Evolutionary conservation across 805 yeast species (phyloP), one percentile per base, ranked within the genome.

Genomic region (Myxozyma sirexii): DNA sequence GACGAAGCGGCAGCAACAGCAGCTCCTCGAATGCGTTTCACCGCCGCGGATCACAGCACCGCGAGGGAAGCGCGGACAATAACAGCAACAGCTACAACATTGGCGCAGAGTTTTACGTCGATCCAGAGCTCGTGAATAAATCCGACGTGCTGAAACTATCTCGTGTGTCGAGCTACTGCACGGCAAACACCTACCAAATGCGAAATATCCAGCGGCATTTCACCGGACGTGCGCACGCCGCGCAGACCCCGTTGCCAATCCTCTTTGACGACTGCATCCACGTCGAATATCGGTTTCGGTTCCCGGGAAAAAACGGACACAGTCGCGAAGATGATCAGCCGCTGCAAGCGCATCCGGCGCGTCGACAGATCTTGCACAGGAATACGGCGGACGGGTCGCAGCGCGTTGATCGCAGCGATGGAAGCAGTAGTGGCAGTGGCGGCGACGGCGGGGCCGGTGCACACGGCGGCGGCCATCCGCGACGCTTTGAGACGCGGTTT

Each of bases 91-190:
- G 59, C 41, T 29, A 48, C 21, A 29, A 31, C 23, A 51, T 52
- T 15, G 48, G 46, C n/a, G 42, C 56, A 10, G 56, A 42, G 43
- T 33, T 42, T 21, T 52, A 52, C 49, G 45, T 33, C 7, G 56
- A 52, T 52, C 48, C 49, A 12, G 56, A 52, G 33, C 44, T 52
- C n/a, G 42, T 42, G 37, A 52, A 42, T 39, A 94, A 92, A 72
- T 84, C 84, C 64, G 93, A 87, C 68, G 69, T 98, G 62, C 87
- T 87, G 35, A 75, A 90, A 62, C 79, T 94, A 57, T 98, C 99
- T 2, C 78, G 99, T 62, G 97, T 92, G 1, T 93, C 98, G 0
- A 96, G 97, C 2, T 94, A 91, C 71, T 93, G 98, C 75, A 93
- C 98, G 0, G 91, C 97, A 27, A 92, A 97, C 31, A 84, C 94